Percentiles rank a stretch among this genome's conserved stretches.
phyloP scores from a whole-genome alignment of 139 green algal species.

The Chlamydomonas incerta region DNA sequence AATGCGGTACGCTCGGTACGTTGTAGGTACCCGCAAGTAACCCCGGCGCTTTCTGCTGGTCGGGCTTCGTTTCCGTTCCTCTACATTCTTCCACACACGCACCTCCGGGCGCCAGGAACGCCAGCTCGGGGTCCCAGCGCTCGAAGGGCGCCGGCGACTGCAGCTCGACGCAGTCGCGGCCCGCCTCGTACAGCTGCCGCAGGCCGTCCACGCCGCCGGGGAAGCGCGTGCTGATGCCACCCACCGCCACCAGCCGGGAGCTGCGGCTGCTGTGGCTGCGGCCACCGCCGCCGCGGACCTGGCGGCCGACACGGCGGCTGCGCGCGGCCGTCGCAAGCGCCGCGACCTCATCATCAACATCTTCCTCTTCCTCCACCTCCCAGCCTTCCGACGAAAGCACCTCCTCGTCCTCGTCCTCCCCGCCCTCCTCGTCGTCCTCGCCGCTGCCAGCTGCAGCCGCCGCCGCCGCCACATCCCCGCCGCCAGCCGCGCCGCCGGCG shows the following conservation, averaged over 20 bases:
- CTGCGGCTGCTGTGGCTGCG: too few species aligned
- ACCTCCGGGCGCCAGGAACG: conserved; percentile 1
- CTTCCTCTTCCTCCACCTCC: background rate
- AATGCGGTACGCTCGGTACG: too few species aligned
- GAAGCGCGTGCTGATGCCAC: conserved; percentile 51
- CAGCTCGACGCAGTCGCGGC: conserved; percentile 62
- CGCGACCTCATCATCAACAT: background rate
- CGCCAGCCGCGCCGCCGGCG: background rate
- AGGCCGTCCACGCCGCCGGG: conserved; percentile 54
- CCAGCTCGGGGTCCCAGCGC: conserved; percentile 75
- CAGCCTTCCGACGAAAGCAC: background rate
- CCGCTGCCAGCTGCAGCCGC: background rate
- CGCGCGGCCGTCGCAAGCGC: too few species aligned
- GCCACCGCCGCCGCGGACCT: too few species aligned
- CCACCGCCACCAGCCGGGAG: background rate
- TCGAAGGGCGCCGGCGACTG: conserved; percentile 65
- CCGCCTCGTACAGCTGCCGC: conserved; percentile 47
- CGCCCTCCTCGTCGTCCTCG: background rate
- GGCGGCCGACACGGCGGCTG: background rate
- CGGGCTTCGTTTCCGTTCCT: too few species aligned
- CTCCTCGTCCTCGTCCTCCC: background rate
- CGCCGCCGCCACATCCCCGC: background rate
- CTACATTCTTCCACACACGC: too few species aligned
- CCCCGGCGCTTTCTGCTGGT: too few species aligned
- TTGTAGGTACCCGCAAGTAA: too few species aligned